These are phyloP conservation scores for Porodaedalea pini DNA, from an alignment of 1,284 basidiomycete species.

Conservation along the genomic window DNA sequence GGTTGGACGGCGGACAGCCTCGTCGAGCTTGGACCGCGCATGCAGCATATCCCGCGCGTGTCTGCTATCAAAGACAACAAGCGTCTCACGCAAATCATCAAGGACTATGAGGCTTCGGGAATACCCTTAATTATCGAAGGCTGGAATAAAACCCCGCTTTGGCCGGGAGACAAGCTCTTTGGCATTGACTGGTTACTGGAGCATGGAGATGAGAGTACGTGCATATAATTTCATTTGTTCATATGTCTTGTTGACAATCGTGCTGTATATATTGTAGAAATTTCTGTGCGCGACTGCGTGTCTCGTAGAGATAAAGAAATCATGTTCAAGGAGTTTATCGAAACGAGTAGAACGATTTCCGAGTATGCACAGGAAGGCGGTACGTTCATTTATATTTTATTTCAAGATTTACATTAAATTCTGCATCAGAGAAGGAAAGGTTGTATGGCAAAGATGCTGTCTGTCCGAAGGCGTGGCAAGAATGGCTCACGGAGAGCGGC, in stretches of 20 bases:
- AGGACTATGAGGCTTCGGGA: conserved; percentile 46
- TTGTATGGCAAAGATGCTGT: conserved; percentile 71
- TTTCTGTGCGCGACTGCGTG: conserved; percentile 31
- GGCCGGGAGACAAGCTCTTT: conserved; percentile 50
- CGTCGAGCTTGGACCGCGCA: conserved; percentile 35
- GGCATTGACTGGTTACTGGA: conserved; percentile 48
- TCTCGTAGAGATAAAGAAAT: conserved; percentile 29
- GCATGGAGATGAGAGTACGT: conserved; percentile 28
- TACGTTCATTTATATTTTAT: conserved; percentile 13
- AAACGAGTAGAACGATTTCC: conserved; percentile 21
- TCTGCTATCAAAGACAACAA: conserved; percentile 28
- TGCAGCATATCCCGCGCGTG: conserved; percentile 42
- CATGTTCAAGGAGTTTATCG: conserved; percentile 28
- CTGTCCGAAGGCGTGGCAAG: conserved; percentile 59
- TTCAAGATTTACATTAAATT: neutral
- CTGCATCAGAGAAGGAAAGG: conserved; percentile 48
- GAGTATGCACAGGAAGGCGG: conserved; percentile 22
- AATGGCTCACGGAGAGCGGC: conserved; percentile 49
- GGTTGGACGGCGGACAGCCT: conserved; percentile 51
- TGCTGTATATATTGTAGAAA: conserved; percentile 22
- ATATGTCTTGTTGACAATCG: conserved; percentile 4
- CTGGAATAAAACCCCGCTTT: conserved; percentile 48
- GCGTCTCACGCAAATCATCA: conserved; percentile 31
- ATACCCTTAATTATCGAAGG: conserved; percentile 59
- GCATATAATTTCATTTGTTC: neutral